phyloP scores from a whole-genome alignment of 2,329 filamentous ascomycete genomes.

The Neofusicoccum cordaticola region DNA sequence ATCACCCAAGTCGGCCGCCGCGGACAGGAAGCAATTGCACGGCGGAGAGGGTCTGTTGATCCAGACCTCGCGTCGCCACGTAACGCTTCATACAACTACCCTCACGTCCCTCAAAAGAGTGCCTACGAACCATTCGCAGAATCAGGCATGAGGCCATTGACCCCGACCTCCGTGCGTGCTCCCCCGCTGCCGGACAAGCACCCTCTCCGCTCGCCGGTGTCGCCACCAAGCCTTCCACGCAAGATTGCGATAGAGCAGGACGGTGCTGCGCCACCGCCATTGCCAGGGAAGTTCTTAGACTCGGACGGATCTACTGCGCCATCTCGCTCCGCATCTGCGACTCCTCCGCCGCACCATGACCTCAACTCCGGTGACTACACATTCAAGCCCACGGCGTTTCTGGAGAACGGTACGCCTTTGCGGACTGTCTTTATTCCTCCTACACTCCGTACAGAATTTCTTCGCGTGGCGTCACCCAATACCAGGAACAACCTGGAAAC shows the following conservation, averaged over 20 bases:
- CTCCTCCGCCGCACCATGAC: conserved; percentile 25
- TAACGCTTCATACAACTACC: conserved; percentile 41
- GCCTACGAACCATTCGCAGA: conserved; percentile 33
- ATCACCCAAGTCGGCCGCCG: conserved; percentile 51
- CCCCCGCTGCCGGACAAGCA: conserved; percentile 40
- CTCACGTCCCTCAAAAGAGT: conserved; percentile 42
- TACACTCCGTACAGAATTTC: conserved; percentile 69
- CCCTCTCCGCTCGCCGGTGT: not conserved
- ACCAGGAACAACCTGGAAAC: conserved; percentile 84
- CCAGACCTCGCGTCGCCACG: not conserved
- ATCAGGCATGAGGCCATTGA: conserved; percentile 19
- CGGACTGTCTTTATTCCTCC: conserved; percentile 84
- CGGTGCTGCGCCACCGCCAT: conserved; percentile 20
- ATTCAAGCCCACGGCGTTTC: conserved; percentile 79
- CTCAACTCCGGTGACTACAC: conserved; percentile 62
- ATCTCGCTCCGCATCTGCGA: conserved; percentile 30
- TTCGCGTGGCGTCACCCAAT: conserved; percentile 71
- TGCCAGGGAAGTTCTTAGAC: conserved; percentile 26
- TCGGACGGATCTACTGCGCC: conserved; percentile 12
- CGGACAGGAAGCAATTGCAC: conserved; percentile 27
- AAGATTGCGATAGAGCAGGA: conserved; percentile 1
- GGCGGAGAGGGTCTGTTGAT: conserved; percentile 22
- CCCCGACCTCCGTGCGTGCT: conserved; percentile 20
- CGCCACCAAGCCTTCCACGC: conserved; percentile 9
- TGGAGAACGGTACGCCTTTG: conserved; percentile 84